Percentiles rank a stretch among this genome's conserved stretches.
phyloP scores from a whole-genome alignment of 106 monocot species.

The Cymbidium sinense region DNA sequence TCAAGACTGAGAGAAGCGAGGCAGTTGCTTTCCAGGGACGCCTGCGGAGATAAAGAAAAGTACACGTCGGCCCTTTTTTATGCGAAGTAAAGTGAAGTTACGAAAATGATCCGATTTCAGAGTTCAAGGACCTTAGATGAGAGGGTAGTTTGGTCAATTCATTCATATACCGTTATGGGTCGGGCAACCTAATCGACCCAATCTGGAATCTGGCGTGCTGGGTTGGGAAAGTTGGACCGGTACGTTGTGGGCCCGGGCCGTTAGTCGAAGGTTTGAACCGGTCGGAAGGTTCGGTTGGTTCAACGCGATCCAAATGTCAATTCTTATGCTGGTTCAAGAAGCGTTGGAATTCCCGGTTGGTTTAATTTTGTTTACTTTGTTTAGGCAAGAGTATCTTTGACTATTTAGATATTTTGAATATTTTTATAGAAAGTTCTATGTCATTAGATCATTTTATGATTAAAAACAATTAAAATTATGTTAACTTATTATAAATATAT shows the following conservation, averaged over 20 bases:
- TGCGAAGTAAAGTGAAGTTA: neutral
- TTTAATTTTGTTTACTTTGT: neutral
- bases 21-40: slow-evolving; percentile 4
- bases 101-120: neutral
- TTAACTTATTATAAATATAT: too few species aligned
- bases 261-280: neutral
- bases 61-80: neutral
- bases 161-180: neutral
- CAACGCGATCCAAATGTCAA: neutral
- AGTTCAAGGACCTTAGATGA: neutral
- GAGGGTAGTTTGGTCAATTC: neutral
- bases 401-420: neutral
- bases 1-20: neutral
- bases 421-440: too few species aligned
- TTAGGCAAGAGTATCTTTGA: neutral
- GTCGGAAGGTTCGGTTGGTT: neutral
- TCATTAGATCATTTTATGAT: too few species aligned
- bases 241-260: neutral
- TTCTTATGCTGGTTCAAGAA: neutral
- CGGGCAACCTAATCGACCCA: neutral
- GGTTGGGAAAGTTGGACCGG: neutral
- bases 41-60: neutral
- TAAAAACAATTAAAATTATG: too few species aligned
- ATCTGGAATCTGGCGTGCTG: neutral
- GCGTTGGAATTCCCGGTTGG: neutral